Evolutionary conservation across 257 asterid species (phyloP), one percentile per base, ranked within the genome.

Genomic region (Cinchona pubescens): DNA sequence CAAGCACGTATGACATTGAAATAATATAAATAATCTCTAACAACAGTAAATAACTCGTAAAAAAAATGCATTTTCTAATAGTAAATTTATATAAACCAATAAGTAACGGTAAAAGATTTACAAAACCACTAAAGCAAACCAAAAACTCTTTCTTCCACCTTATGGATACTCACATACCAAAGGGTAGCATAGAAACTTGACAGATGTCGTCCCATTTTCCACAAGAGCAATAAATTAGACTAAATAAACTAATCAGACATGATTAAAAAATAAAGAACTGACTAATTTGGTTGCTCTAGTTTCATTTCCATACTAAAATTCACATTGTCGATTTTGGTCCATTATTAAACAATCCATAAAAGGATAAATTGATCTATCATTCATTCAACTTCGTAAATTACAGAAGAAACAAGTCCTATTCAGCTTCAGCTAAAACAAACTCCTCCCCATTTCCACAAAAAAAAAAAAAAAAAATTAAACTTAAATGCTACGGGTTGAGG

Each of bases 1-100:
- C 87, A 78, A 78, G 69, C 55, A 71, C 19, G 62, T 13, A 59
- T 7, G 37, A 58, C 83, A 79, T 53, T 70, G 71, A 32, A 63
- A 49, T 30, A 21, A 43, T 34, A 7, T 32, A 48, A 11, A 73
- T 40, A 74, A n/a, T 63, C 29, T 25, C n/a, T 56, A 56, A n/a
- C 23, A 63, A 58, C 38, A 0, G 53, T 25, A 23, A 63, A 30
- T 4, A 43, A 30, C 40, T 37, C 40, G 5, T 5, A 37, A 37
- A 37, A 37, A 37, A 5, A 2, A 37, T n/a, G n/a, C n/a, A n/a
- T n/a, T n/a, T 38, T 38, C 42, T 38, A 38, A 38, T 13, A n/a
- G 7, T 62, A 62, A 5, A 29, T 18, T 37, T 12, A 65, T n/a
- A 32, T 16, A 10, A 66, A 38, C 4, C 70, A 37, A 10, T 35